Base-by-base conservation (phyloP, 768 basidiomycete genomes). In the Boletus patriciae region DNA sequence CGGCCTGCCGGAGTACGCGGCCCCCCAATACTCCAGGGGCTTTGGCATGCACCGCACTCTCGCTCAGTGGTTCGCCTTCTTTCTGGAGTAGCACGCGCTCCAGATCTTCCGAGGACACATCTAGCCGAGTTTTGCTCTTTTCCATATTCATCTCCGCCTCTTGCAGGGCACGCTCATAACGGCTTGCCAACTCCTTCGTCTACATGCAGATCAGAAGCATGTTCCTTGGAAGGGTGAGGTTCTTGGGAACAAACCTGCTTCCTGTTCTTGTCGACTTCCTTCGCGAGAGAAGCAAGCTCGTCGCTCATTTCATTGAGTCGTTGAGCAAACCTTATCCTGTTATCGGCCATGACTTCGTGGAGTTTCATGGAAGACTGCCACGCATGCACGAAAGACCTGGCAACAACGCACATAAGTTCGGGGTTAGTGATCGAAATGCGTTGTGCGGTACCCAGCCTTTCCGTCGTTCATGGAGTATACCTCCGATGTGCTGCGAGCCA, bases 221-320 rank as follows among this genome's bases (percentile, higher is more conserved):
- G 41, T 41, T 54, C 37, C 19, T 40, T 46, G 9, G 16, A n/a
- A 36, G 33, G 15, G 31, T 37, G 36, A 10, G 37, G 50, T 31
- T 31, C 6, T 19, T 6, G 48, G 25, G 21, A 43, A 65, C 79
- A 50, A 56, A 90, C 94, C 75, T 87, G 80, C 74, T 98, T 98
- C 51, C 96, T 78, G 70, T 90, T 89, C 77, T 93, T 94, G 62
- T 99, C 97, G 1, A 97, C 92, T 71, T 98, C 95, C 64, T 92
- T 92, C 0, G 86, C 83, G 6, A 98, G 76, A 11, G 81, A 87
- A 18, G 82, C 76, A 27, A 99, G 79, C 67, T 99, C 97, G n/a
- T 98, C 94, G 66, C 90, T 88, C 93, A 98, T 98, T 73, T 99
- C 97, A 67, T 88, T 90, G 42, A 99, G 77, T 42, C 93, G 84